Evolutionary conservation across 163 green algal genomes (phyloP).

Genomic region (Scenedesmus sp.): DNA sequence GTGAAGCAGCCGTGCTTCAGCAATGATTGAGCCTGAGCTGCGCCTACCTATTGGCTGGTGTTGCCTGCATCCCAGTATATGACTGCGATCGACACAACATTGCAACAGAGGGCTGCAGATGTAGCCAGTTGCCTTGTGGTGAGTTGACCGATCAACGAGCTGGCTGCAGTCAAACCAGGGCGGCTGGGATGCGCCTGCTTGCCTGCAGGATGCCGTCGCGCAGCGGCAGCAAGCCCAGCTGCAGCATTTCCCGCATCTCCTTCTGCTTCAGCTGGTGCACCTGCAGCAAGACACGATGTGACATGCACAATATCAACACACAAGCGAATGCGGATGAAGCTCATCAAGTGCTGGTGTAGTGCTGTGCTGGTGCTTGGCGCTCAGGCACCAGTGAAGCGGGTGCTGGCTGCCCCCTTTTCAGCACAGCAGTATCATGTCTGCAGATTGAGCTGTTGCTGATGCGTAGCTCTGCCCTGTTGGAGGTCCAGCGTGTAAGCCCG

Average conservation of each 20-base stretch:
- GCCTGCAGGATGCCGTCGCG: constrained; percentile 59
- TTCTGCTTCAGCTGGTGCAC: constrained; percentile 59
- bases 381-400: too few species aligned
- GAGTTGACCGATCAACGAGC: not conserved
- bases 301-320: too few species aligned
- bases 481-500: constrained; percentile 50
- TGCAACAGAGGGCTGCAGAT: not conserved
- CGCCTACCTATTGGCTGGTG: not conserved
- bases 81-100: not conserved
- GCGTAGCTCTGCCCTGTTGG: not conserved
- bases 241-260: constrained; percentile 58
- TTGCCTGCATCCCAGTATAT: not conserved
- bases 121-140: not conserved
- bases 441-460: too few species aligned
- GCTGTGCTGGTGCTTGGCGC: too few species aligned
- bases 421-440: too few species aligned
- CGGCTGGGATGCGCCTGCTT: not conserved
- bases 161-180: not conserved
- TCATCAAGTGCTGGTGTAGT: too few species aligned
- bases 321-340: too few species aligned
- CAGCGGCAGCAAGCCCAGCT: constrained; percentile 52
- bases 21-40: not conserved
- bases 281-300: not conserved
- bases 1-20: not conserved
- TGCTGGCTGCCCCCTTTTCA: too few species aligned